Base-by-base conservation (phyloP, 2,329 filamentous ascomycete genomes). In the Juglanconis sp. region DNA sequence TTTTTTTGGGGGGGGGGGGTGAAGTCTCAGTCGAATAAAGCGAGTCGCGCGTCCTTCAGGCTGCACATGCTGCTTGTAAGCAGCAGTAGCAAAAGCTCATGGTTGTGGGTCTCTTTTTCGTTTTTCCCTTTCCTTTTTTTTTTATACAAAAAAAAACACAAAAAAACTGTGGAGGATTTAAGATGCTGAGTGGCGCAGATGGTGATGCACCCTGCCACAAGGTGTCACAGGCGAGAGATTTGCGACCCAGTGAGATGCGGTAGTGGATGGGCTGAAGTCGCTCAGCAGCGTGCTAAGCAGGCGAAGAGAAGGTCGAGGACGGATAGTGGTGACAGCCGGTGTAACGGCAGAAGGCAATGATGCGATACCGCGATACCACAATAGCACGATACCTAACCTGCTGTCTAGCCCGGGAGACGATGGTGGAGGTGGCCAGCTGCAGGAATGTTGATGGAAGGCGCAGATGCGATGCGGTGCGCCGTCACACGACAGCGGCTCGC, bases 81-180 rank as follows among this genome's bases (percentile, higher is more conserved):
- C 46, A 48, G 46, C 15, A 31, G 15, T 15, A 51, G 54, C 51
- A 57, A 49, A 44, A 4, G 44, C 48, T 38, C 61, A 63, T 63
- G 55, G 38, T 61, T 50, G 58, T 54, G 46, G 35, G 38, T 30
- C 8, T 46, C 50, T 24, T 44, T 44, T 38, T 11, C 11, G 7
- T 8, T 11, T 38, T 11, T 38, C n/a, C 24, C 15, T 17, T 17
- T 17, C 44, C 5, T 5, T 46, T 9, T 46, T 7, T 46, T 42
- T 13, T 42, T 42, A 24, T 2, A 1, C 17, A 1, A 1, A 1
- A 24, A 24, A 24, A 24, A 24, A 1, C 17, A 24, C 17, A 1
- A 24, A 24, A 24, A 24, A 24, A 24, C 17, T 42, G 4, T 9
- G 38, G 10, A 42, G 5, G 38, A 42, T 42, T 42, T 42, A 42